These are phyloP conservation scores for Psilocybe tampanensis DNA, from an alignment of 768 basidiomycete genomes.

Conservation along the genomic window DNA sequence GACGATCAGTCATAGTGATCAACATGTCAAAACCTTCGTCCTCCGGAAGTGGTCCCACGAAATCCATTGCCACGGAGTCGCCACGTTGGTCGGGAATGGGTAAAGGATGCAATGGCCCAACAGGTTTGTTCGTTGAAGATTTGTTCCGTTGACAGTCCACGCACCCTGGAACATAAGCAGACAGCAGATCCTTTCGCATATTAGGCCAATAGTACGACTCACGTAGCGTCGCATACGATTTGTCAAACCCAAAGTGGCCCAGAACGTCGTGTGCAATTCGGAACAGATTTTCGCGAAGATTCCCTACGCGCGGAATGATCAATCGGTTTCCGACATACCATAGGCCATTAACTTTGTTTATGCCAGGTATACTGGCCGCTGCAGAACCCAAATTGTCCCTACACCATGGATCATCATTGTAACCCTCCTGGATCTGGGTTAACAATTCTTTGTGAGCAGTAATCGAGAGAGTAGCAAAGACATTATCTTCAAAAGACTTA, in stretches of 20 bases:
- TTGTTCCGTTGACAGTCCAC: constrained; percentile 40
- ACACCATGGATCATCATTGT: neutral
- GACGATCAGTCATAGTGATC: constrained; percentile 18
- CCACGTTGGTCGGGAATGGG: constrained; percentile 23
- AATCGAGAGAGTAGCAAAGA: too few species aligned
- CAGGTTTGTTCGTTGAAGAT: constrained; percentile 15
- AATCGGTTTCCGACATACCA: constrained; percentile 2
- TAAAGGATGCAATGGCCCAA: constrained; percentile 32
- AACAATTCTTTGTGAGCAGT: too few species aligned
- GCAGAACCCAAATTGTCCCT: neutral
- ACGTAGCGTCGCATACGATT: constrained; percentile 25
- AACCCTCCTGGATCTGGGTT: neutral
- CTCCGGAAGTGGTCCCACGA: constrained; percentile 34
- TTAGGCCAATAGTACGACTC: constrained; percentile 33
- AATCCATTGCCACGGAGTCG: constrained; percentile 31
- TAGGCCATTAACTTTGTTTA: neutral
- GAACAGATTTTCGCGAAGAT: constrained; percentile 14
- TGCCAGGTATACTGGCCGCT: neutral
- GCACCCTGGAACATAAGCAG: constrained; percentile 31
- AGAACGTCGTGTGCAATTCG: constrained; percentile 29
- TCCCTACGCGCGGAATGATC: neutral
- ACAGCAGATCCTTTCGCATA: constrained; percentile 33
- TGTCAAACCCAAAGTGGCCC: constrained; percentile 35
- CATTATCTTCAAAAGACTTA: too few species aligned
- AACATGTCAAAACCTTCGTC: constrained; percentile 31